phyloP scores from a whole-genome alignment of 805 yeast species.

The Wickerhamomyces sydowiorum region DNA sequence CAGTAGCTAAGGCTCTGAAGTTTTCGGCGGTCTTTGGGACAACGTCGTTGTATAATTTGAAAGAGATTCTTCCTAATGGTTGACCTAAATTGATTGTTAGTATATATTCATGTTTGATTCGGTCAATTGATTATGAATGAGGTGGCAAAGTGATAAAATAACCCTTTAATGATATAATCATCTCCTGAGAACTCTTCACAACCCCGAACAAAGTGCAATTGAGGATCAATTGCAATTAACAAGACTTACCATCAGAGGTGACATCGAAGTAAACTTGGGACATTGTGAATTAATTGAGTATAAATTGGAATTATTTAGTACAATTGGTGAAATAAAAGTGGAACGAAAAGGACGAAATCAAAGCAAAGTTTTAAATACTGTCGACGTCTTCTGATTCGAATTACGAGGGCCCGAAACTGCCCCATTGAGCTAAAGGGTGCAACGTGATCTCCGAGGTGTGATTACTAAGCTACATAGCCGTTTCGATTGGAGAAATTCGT shows the following conservation, averaged over 20 bases:
- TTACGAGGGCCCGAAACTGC: too few species aligned
- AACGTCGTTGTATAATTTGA: slow-evolving; percentile 83
- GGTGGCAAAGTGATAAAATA: too few species aligned
- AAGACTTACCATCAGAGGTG: slow-evolving; percentile 58
- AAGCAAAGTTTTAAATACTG: too few species aligned
- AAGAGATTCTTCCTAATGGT: slow-evolving; percentile 76
- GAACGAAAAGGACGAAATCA: too few species aligned
- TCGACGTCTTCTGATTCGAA: too few species aligned
- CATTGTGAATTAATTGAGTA: slow-evolving; percentile 30
- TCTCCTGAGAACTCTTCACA: not conserved
- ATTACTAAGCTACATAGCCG: too few species aligned
- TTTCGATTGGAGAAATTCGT: too few species aligned
- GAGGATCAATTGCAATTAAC: not conserved
- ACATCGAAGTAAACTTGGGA: slow-evolving; percentile 77
- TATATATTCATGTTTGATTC: too few species aligned
- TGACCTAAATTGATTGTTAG: slow-evolving; percentile 30
- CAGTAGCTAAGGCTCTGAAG: slow-evolving; percentile 92
- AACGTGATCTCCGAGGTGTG: too few species aligned
- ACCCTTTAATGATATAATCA: too few species aligned
- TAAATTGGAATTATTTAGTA: not conserved
- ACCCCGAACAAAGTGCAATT: not conserved
- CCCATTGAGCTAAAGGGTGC: too few species aligned
- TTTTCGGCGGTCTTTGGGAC: slow-evolving; percentile 96
- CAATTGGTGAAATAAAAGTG: not conserved
- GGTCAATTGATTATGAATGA: not conserved